Percentiles rank a stretch among this genome's conserved stretches.
Evolutionary conservation across 2,329 filamentous ascomycete genomes (phyloP).

Genomic region (Paraphoma sp.): DNA sequence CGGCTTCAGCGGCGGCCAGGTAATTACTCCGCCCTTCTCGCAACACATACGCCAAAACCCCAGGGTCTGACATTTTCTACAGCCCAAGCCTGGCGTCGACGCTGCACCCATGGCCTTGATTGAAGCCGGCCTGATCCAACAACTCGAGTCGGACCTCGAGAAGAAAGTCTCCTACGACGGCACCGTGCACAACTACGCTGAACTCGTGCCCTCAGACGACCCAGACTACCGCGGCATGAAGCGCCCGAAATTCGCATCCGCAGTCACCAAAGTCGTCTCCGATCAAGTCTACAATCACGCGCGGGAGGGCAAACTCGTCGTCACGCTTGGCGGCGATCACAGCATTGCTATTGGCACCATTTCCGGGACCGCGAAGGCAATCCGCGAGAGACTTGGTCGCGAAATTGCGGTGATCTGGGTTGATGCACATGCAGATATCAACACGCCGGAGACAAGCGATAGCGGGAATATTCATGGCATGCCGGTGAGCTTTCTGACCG

Average conservation of each 20-base stretch:
- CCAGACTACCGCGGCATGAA: slow-evolving; percentile 91
- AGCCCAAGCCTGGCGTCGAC: slow-evolving; percentile 93
- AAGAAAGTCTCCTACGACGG: slow-evolving; percentile 88
- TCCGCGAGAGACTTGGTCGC: slow-evolving; percentile 78
- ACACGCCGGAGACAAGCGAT: slow-evolving; percentile 86
- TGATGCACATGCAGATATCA: slow-evolving; percentile 97
- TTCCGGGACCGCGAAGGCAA: slow-evolving; percentile 83
- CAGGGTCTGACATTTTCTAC: slow-evolving; percentile 1
- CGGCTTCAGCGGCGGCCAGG: slow-evolving; percentile 95
- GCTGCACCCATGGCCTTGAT: slow-evolving; percentile 89
- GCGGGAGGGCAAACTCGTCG: slow-evolving; percentile 79
- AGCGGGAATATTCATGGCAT: slow-evolving; percentile 98
- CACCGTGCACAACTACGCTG: slow-evolving; percentile 79
- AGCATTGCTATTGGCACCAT: slow-evolving; percentile 95
- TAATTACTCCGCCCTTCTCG: slow-evolving; percentile 52
- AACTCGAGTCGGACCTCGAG: slow-evolving; percentile 83
- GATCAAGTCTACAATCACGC: slow-evolving; percentile 89
- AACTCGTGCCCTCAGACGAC: slow-evolving; percentile 74
- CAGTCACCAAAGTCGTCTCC: slow-evolving; percentile 80
- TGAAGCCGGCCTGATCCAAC: slow-evolving; percentile 81
- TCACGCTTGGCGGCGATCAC: slow-evolving; percentile 96
- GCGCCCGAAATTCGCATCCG: slow-evolving; percentile 84
- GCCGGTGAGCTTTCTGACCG: slow-evolving; percentile 91
- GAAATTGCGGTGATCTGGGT: slow-evolving; percentile 99
- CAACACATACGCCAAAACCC: not conserved